These are phyloP conservation scores for Clavispora vitiphila DNA, from an alignment of 805 yeast species.

Conservation along the genomic window DNA sequence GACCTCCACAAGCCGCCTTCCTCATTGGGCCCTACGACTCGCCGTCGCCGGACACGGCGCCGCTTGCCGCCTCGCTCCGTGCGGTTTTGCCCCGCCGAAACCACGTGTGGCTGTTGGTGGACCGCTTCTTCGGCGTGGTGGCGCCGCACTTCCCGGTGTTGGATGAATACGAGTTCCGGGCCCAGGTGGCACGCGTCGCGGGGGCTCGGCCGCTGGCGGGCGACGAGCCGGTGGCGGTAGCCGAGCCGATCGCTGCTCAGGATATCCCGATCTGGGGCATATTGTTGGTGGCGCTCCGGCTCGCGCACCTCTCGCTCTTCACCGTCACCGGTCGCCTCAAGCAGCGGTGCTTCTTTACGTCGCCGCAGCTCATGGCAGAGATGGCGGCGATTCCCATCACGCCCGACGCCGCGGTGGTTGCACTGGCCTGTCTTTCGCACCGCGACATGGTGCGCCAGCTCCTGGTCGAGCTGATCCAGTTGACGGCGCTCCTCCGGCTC, in stretches of 20 bases:
- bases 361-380: neutral
- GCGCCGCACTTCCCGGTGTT: constrained; percentile 21
- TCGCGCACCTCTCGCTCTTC: constrained; percentile 29
- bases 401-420: neutral
- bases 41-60: neutral
- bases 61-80: neutral
- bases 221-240: constrained; percentile 8
- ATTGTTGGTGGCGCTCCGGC: constrained; percentile 24
- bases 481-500: constrained; percentile 1
- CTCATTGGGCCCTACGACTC: neutral
- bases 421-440: constrained; percentile 1
- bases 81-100: constrained; percentile 4
- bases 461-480: constrained; percentile 1
- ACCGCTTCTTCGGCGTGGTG: constrained; percentile 43
- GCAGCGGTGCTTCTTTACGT: neutral
- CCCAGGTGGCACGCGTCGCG: constrained; percentile 10
- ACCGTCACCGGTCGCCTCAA: constrained; percentile 17
- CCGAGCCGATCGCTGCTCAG: constrained; percentile 27
- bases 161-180: constrained; percentile 18
- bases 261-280: constrained; percentile 14
- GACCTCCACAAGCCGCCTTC: neutral
- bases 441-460: constrained; percentile 1
- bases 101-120: constrained; percentile 51
- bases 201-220: constrained; percentile 8
- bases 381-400: neutral